Conservation (phyloP, 2,329 filamentous ascomycete species). For the Penicillium sclerotiorum region DNA sequence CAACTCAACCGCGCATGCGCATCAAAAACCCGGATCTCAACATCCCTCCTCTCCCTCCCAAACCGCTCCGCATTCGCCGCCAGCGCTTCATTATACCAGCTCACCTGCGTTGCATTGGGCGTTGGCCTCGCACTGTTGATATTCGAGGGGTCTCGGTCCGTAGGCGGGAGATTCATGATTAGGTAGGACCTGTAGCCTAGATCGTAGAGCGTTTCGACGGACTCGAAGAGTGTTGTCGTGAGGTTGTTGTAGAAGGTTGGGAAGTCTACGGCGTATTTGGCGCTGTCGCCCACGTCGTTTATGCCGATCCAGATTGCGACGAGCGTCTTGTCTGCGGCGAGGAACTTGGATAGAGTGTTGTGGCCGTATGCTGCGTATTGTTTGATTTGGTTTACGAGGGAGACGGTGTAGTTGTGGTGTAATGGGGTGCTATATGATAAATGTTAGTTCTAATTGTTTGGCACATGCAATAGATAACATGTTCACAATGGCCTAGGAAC, state of each 20-base stretch:
- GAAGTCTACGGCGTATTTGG: slow-evolving; percentile 49
- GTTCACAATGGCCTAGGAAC: background rate
- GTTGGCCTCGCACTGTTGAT: slow-evolving; percentile 34
- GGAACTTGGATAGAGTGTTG: slow-evolving; percentile 38
- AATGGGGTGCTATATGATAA: slow-evolving; percentile 45
- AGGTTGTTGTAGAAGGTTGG: slow-evolving; percentile 49
- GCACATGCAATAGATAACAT: background rate
- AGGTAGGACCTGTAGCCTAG: slow-evolving; percentile 52
- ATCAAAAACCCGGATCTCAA: slow-evolving; percentile 49
- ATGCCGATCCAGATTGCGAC: slow-evolving; percentile 60
- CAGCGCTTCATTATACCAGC: slow-evolving; percentile 49
- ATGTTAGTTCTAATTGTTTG: background rate
- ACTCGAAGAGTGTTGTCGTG: slow-evolving; percentile 45
- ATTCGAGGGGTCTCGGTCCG: slow-evolving; percentile 50
- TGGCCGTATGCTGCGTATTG: slow-evolving; percentile 53
- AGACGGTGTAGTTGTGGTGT: slow-evolving; percentile 56
- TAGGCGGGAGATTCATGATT: slow-evolving; percentile 56
- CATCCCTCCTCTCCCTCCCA: slow-evolving; percentile 30
- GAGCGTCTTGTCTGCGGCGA: slow-evolving; percentile 43
- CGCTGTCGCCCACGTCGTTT: slow-evolving; percentile 59
- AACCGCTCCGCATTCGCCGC: slow-evolving; percentile 39
- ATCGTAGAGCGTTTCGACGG: slow-evolving; percentile 44
- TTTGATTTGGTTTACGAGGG: slow-evolving; percentile 53
- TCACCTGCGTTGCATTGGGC: slow-evolving; percentile 52
- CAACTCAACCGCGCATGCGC: slow-evolving; percentile 46